Evolutionary conservation across 2,329 filamentous ascomycete species (phyloP).

Genomic region (Cladorrhinum sp.): DNA sequence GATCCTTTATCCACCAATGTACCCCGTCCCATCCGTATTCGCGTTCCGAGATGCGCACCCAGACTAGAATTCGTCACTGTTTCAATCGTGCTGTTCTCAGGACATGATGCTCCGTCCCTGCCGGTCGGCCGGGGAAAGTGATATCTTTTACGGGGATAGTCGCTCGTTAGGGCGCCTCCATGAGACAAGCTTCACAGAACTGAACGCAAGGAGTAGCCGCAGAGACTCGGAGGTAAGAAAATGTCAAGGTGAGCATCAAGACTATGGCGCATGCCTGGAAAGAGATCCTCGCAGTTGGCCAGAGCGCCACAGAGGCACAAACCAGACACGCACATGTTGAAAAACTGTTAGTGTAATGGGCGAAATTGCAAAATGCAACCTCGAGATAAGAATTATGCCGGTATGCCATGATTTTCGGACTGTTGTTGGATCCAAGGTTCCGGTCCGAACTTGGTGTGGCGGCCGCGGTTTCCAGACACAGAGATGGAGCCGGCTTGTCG

Average conservation of each 20-base stretch:
- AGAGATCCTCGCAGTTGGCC: not conserved
- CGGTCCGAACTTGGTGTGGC: not conserved
- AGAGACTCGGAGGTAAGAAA: no score
- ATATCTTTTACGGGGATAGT: not conserved
- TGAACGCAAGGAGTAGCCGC: no score
- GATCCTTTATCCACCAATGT: constrained; percentile 16
- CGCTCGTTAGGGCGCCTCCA: no score
- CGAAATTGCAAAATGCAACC: not conserved
- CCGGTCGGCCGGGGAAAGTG: not conserved
- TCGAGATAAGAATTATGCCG: not conserved
- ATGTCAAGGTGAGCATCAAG: no score
- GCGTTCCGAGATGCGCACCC: constrained; percentile 8
- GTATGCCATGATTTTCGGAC: not conserved
- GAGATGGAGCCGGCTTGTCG: not conserved
- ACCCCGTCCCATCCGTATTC: constrained; percentile 20
- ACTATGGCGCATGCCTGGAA: no score
- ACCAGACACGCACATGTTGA: no score
- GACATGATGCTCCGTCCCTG: not conserved
- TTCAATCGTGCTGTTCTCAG: not conserved
- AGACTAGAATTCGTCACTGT: constrained; percentile 8
- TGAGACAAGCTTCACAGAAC: no score
- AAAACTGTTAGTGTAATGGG: not conserved
- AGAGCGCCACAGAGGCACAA: not conserved
- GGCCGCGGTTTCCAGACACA: not conserved
- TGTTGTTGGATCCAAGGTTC: not conserved